Evolutionary conservation across 2,329 filamentous ascomycete species (phyloP), one percentile per base, ranked within the genome.

Genomic region (Boeremia exigua): DNA sequence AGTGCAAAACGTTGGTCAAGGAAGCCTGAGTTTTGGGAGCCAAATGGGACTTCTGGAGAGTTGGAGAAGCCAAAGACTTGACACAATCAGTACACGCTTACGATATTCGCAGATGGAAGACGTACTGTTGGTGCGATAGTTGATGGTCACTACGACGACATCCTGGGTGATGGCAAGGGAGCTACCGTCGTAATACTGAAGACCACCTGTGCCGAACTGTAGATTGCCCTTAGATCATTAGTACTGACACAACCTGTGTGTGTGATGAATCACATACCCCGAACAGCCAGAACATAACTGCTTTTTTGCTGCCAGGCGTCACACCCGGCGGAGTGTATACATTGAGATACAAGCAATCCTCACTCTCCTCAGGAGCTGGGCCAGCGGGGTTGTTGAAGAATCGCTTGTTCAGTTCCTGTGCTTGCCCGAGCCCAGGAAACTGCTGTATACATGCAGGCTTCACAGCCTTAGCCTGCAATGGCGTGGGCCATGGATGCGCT

Each of bases 1-100:
- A 84, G 68, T 1, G 80, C 82, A 3, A 78, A 62, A 25, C 82
- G 72, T 55, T 84, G 82, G 51, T 84, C 82, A 74, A 82, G 82
- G 63, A 84, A 81, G 2, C 81, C 82, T 36, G 80, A 73, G 53
- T 85, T 85, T 17, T 65, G 63, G 2, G 52, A 64, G 9, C 65
- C 51, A 10, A 61, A 59, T 2, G 63, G 51, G 6, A 69, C 48
- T 11, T 61, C 58, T 2, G 66, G 62, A 10, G 62, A 53, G 28
- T 57, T 60, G 1, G 65, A 66, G 37, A 68, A 66, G 8, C 66
- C 66, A 9, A 70, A 70, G 17, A 64, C 63, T 62, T 15, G 10
- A 3, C 5, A n/a, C 19, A 9, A 6, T 51, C 7, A 51, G 43
- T 17, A 44, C 6, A 32, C 17, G 11, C 3, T 14, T 7, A 27